Evolutionary conservation across 768 basidiomycete genomes (phyloP).

Genomic region (Suillus bovinus): DNA sequence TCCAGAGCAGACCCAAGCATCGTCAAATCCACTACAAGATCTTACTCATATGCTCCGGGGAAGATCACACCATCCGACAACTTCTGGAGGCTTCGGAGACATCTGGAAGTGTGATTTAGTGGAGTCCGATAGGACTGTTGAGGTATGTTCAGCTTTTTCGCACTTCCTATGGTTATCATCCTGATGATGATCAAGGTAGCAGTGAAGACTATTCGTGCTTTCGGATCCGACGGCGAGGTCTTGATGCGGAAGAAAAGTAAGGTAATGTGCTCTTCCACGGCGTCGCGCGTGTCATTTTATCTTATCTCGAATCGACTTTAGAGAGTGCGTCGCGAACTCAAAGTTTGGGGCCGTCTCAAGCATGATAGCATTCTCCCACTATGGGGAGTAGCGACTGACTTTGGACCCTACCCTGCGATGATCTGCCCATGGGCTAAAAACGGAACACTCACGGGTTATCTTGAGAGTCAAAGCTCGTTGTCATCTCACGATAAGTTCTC

Average conservation of each 20-base stretch:
- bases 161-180: background rate
- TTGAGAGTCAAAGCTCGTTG: background rate
- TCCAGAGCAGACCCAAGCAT: conserved; percentile 56
- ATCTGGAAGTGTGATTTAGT: background rate
- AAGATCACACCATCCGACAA: background rate
- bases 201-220: background rate
- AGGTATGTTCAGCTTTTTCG: background rate
- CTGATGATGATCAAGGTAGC: background rate
- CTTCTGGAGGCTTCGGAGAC: background rate
- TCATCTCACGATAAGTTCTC: background rate
- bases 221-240: background rate
- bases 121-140: background rate
- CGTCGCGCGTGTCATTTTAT: background rate
- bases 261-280: background rate
- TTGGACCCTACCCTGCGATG: background rate
- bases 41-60: background rate
- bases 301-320: background rate
- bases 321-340: background rate
- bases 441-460: background rate
- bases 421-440: background rate
- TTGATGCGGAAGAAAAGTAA: background rate
- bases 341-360: background rate
- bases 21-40: background rate
- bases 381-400: background rate
- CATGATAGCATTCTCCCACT: background rate